A percentile compares a stretch with the other conserved stretches of the same genome.
Evolutionary conservation across 345 rosid genomes (phyloP).

Genomic region (Eucalyptus sideroxylon): DNA sequence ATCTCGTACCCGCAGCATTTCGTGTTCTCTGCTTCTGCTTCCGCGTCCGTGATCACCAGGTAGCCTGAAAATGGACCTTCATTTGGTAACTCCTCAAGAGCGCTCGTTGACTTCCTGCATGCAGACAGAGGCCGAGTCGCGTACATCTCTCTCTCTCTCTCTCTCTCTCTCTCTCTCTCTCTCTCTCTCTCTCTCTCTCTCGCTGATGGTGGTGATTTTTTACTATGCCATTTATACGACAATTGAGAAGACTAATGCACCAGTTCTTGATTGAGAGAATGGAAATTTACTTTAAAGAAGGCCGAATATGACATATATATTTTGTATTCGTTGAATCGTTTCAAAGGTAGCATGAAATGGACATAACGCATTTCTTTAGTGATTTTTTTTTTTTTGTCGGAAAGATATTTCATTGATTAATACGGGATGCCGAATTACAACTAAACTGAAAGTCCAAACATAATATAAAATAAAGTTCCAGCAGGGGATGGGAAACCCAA

Average conservation of each 20-base stretch:
- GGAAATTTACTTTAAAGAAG: neutral
- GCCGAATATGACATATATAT: neutral
- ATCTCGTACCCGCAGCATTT: constrained; percentile 42
- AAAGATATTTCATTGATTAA: too few species aligned
- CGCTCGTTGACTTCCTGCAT: constrained; percentile 22
- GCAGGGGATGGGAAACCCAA: too few species aligned
- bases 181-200: neutral
- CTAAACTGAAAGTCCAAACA: too few species aligned
- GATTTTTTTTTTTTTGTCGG: neutral
- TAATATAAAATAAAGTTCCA: too few species aligned
- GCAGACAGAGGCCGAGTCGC: constrained; percentile 44
- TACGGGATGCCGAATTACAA: too few species aligned
- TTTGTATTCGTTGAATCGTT: neutral
- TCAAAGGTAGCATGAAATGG: neutral
- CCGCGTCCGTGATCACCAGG: constrained; percentile 56
- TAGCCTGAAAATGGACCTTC: constrained; percentile 56
- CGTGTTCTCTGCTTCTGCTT: constrained; percentile 42
- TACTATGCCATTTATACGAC: too few species aligned
- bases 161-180: too few species aligned
- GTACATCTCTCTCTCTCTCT: constrained; percentile 7
- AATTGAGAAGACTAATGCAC: neutral
- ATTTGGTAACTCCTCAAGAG: constrained; percentile 37
- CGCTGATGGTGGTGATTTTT: too few species aligned
- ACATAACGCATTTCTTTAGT: neutral
- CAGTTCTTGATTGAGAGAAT: neutral